Percentiles rank a stretch among this genome's conserved stretches.
phyloP scores from a whole-genome alignment of 257 asterid species.

The Linaria vulgaris region DNA sequence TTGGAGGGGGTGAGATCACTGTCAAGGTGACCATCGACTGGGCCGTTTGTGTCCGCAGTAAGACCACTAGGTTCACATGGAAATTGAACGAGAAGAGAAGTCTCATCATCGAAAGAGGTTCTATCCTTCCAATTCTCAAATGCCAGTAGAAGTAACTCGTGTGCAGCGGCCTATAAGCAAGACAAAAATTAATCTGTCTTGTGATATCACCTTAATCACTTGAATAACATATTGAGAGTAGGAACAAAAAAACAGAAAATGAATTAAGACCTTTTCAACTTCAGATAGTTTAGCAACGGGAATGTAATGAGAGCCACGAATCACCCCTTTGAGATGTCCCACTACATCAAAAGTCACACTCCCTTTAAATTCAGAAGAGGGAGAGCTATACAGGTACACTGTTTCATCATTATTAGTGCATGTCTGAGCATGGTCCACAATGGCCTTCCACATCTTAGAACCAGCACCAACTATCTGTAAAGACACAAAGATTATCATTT shows the following conservation, averaged over 20 bases:
- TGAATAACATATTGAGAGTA: not conserved
- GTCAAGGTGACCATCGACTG: not conserved
- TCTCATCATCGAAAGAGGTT: constrained; percentile 27
- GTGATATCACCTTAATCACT: not conserved
- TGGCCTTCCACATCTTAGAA: constrained; percentile 28
- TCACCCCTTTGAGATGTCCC: constrained; percentile 38
- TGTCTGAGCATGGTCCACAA: constrained; percentile 39
- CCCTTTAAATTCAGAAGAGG: constrained; percentile 9
- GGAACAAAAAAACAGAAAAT: not conserved
- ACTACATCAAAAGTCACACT: constrained; percentile 32
- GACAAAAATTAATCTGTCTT: not conserved
- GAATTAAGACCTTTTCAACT: constrained; percentile 27
- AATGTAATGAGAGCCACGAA: constrained; percentile 27
- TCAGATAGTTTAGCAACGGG: constrained; percentile 19
- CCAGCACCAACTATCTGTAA: constrained; percentile 33
- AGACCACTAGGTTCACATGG: constrained; percentile 17
- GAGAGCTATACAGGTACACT: constrained; percentile 16
- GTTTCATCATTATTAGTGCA: constrained; percentile 32
- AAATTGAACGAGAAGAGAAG: constrained; percentile 28
- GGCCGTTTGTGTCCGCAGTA: not conserved
- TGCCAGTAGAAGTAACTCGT: constrained; percentile 31
- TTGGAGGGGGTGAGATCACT: not conserved
- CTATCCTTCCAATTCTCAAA: constrained; percentile 24
- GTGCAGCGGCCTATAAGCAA: constrained; percentile 31
- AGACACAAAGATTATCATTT: constrained; percentile 8